Conservation (phyloP, 805 yeast species). For the Candida pseudofarinosa region DNA sequence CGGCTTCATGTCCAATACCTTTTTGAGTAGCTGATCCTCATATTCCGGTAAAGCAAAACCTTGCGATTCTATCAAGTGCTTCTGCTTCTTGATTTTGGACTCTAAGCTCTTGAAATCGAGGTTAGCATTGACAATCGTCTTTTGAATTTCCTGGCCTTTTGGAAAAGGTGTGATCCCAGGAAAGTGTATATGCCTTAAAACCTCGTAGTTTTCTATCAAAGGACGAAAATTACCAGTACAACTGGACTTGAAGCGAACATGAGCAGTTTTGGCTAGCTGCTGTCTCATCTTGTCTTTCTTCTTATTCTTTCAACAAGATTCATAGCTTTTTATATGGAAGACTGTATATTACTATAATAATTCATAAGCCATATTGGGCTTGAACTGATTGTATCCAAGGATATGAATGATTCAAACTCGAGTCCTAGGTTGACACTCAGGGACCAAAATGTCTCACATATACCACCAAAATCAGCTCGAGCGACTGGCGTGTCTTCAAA, state of each 20-base stretch:
- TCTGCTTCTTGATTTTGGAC: constrained; percentile 41
- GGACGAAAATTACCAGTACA: constrained; percentile 27
- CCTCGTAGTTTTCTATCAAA: constrained; percentile 27
- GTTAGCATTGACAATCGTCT: constrained; percentile 50
- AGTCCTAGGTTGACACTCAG: not conserved
- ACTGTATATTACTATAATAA: too few species aligned
- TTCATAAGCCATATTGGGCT: too few species aligned
- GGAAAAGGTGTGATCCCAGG: constrained; percentile 37
- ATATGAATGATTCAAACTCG: not conserved
- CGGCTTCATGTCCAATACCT: constrained; percentile 42
- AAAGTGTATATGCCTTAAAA: constrained; percentile 39
- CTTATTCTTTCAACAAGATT: too few species aligned
- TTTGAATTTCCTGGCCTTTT: constrained; percentile 55
- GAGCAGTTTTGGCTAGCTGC: not conserved
- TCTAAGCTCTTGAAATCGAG: constrained; percentile 54
- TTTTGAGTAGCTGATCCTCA: constrained; percentile 43
- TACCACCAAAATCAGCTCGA: not conserved
- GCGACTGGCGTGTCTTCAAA: not conserved
- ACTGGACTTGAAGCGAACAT: not conserved
- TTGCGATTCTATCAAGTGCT: constrained; percentile 33
- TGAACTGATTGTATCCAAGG: too few species aligned
- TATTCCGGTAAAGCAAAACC: constrained; percentile 42
- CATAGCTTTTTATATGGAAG: too few species aligned
- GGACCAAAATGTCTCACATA: not conserved
- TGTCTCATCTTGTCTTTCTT: not conserved